A percentile compares a stretch with the other conserved stretches of the same genome.
Conservation (phyloP, 192 early-diverging fungal genomes). For the Chytriomyces confervae region DNA sequence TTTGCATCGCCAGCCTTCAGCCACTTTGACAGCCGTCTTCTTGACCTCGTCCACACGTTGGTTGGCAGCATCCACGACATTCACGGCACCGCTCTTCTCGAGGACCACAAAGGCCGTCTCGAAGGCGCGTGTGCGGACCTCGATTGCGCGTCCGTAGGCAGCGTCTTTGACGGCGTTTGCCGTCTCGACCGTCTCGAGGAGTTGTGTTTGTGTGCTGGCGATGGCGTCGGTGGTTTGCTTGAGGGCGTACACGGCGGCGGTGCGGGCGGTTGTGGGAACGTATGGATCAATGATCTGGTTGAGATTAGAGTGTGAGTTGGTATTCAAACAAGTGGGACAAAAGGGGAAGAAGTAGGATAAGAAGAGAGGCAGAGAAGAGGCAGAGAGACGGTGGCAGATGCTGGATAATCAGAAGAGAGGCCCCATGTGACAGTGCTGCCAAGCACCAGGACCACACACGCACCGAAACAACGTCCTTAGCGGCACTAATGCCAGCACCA, state of each 20-base stretch:
- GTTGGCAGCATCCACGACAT: neutral
- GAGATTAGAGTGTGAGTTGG: neutral
- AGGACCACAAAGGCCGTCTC: neutral
- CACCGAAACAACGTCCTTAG: conserved; percentile 19
- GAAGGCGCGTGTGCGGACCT: neutral
- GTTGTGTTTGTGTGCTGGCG: neutral
- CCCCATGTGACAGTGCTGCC: too few relatives aligned
- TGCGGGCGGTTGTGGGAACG: conserved; percentile 7
- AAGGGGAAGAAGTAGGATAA: neutral
- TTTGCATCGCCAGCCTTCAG: neutral
- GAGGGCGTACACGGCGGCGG: conserved; percentile 5
- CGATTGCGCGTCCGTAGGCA: neutral
- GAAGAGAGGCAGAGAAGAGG: neutral
- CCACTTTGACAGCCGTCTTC: neutral
- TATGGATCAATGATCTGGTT: conserved; percentile 28
- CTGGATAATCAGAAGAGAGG: too few relatives aligned
- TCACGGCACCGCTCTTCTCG: conserved; percentile 17
- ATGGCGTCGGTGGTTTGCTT: conserved; percentile 1
- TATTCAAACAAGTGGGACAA: neutral
- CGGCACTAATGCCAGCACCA: conserved; percentile 1
- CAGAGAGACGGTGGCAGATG: neutral
- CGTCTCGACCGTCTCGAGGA: neutral
- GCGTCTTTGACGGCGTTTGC: neutral
- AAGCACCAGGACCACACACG: neutral
- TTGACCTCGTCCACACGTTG: neutral